Evolutionary conservation across 805 yeast species (phyloP), one percentile per base, ranked within the genome.

Genomic region (Cyberlindnera maritima): DNA sequence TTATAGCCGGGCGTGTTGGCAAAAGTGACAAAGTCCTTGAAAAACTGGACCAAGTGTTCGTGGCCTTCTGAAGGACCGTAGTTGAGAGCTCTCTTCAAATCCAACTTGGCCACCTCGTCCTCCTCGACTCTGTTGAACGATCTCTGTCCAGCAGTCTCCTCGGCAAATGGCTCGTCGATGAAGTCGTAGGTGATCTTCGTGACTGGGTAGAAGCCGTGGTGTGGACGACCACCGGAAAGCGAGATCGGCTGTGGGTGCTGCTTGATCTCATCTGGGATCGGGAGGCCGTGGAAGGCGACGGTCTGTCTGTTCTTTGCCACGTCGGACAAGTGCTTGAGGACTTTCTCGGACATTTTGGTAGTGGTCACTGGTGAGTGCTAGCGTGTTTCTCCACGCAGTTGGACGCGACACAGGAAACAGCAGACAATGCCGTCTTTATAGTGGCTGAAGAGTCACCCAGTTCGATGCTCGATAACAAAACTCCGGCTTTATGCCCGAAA

Each of bases 231-330:
- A 38, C 52, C 56, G 20, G 49, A 43, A 21, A 52, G 39, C 4
- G 51, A 43, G 92, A 39, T 85, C 91, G 37, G 83, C 86, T 15
- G 82, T 85, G 61, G 95, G 94, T 41, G 88, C 88, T 44, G 76
- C 35, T 43, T 46, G 36, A 49, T 40, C n/a, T 41, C 38, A 3
- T 36, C 53, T 19, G 57, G 57, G 33, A 54, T 32, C 9, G 55
- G 52, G 14, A 47, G 45, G 12, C 55, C 50, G 35, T 52, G 52
- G 49, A 54, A 52, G 23, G 46, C 46, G 20, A 54, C 41, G 10
- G 47, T 38, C 13, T 33, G 15, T 49, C 55, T 49, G 36, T 46
- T 44, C 20, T 14, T 20, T 26, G 54, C 52, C 9, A 31, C 32
- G 41, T 51, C 42, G 26, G 57, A 49, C 34, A 54, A 23, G 36